phyloP scores from a whole-genome alignment of 2,329 filamentous ascomycete genomes.

The Neonectria sp. region DNA sequence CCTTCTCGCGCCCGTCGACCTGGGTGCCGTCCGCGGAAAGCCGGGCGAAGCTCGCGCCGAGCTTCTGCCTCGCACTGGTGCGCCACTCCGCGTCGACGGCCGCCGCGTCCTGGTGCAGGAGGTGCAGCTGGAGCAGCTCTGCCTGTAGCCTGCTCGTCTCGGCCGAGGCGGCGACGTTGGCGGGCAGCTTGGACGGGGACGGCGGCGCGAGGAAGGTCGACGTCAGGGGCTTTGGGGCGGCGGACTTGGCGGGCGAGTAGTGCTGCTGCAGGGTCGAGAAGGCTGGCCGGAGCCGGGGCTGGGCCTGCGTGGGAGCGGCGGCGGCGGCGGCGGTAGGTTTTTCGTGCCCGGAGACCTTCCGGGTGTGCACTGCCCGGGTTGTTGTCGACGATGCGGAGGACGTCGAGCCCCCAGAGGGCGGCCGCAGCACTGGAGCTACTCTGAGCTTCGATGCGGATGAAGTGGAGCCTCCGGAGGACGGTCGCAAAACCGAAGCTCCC shows the following conservation, averaged over 20 bases:
- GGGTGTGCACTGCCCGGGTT: constrained; percentile 33
- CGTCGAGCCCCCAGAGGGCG: constrained; percentile 48
- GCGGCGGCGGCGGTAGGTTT: constrained; percentile 35
- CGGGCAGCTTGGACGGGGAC: constrained; percentile 73
- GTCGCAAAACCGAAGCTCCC: constrained; percentile 48
- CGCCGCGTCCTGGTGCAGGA: constrained; percentile 71
- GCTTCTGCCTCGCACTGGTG: constrained; percentile 65
- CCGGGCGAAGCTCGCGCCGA: constrained; percentile 62
- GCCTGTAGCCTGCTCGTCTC: constrained; percentile 73
- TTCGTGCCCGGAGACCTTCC: constrained; percentile 34
- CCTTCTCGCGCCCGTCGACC: constrained; percentile 56
- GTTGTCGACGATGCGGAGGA: constrained; percentile 36
- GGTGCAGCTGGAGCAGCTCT: constrained; percentile 75
- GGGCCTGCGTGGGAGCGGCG: constrained; percentile 40
- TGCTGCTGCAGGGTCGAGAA: constrained; percentile 78
- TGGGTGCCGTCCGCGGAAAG: constrained; percentile 54
- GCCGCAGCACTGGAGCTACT: constrained; percentile 49
- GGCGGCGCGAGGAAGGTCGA: constrained; percentile 71
- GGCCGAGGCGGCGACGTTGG: constrained; percentile 71
- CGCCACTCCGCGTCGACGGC: constrained; percentile 66
- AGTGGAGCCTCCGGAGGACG: constrained; percentile 49
- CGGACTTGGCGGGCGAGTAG: constrained; percentile 75
- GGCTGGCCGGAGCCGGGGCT: constrained; percentile 63
- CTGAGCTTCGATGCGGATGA: constrained; percentile 32
- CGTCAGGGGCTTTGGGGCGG: constrained; percentile 74